phyloP scores from a whole-genome alignment of 179 eudicot species.

The Beta macrorhiza region DNA sequence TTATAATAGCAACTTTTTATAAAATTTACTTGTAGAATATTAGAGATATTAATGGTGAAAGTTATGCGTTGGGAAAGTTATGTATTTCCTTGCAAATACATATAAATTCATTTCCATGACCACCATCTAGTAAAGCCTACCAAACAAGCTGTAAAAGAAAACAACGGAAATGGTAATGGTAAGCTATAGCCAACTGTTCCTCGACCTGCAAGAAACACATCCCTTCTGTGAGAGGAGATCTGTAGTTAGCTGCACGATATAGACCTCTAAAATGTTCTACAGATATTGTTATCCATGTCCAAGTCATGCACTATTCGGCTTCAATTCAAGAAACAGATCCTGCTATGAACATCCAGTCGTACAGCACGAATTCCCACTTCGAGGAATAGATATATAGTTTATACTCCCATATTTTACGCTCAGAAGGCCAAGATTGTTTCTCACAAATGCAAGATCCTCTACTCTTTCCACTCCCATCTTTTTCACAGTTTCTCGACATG shows the following conservation, averaged over 20 bases:
- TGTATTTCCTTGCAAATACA: too few relatives aligned
- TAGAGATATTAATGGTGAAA: too few relatives aligned
- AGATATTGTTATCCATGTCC: not conserved
- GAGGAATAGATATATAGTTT: slow-evolving; percentile 27
- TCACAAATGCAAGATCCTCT: slow-evolving; percentile 48
- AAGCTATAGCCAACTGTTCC: not conserved
- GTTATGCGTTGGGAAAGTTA: too few relatives aligned
- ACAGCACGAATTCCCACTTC: slow-evolving; percentile 35
- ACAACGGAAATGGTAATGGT: not conserved
- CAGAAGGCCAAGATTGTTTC: slow-evolving; percentile 43
- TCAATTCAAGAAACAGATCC: not conserved
- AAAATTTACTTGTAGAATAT: too few relatives aligned
- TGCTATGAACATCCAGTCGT: slow-evolving; percentile 23
- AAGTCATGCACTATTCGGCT: not conserved
- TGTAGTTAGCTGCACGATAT: not conserved
- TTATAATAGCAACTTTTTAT: too few relatives aligned
- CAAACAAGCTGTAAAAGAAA: not conserved
- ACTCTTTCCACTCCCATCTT: slow-evolving; percentile 40
- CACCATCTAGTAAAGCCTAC: not conserved
- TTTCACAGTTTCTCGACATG: slow-evolving; percentile 34
- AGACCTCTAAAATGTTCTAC: not conserved
- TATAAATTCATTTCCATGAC: not conserved
- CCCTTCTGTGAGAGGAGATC: not conserved
- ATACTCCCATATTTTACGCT: slow-evolving; percentile 30
- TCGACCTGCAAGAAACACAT: not conserved